Conservation (phyloP, 176 grass and related monocot species). For the Aegilops sharonensis region DNA sequence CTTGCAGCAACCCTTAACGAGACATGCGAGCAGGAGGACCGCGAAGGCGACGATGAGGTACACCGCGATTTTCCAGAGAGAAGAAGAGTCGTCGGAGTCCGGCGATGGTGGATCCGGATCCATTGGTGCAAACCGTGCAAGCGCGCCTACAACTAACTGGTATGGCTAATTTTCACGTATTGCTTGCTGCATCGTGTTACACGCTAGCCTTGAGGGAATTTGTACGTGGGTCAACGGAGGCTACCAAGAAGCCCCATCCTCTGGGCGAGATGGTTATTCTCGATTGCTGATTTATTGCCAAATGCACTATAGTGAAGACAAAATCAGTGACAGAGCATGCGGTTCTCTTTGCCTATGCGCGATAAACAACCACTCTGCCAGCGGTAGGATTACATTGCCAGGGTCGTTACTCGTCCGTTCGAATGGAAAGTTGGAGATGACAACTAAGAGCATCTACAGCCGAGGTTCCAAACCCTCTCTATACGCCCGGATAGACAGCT, state of each 20-base stretch:
- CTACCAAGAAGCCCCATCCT: neutral
- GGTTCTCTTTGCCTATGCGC: neutral
- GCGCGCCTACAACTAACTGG: no score
- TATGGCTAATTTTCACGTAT: no score
- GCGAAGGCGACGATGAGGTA: neutral
- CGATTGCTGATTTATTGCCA: neutral
- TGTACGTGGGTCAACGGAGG: neutral
- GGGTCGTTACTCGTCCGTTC: neutral
- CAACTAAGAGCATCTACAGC: no score
- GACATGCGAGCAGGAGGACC: neutral
- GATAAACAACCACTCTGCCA: neutral
- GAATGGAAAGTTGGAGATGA: neutral
- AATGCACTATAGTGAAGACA: neutral
- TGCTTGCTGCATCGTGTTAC: no score
- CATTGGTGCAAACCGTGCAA: no score
- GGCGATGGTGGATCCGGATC: no score
- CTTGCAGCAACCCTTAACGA: neutral
- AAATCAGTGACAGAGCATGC: neutral
- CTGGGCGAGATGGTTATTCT: neutral
- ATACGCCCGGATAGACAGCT: no score
- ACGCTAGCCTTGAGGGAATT: no score
- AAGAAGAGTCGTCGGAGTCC: no score
- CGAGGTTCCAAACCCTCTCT: no score
- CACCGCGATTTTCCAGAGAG: neutral
- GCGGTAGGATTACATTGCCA: neutral